These are phyloP conservation scores for Colletotrichum magnum DNA, from an alignment of 2,329 filamentous ascomycete species.

Conservation along the genomic window DNA sequence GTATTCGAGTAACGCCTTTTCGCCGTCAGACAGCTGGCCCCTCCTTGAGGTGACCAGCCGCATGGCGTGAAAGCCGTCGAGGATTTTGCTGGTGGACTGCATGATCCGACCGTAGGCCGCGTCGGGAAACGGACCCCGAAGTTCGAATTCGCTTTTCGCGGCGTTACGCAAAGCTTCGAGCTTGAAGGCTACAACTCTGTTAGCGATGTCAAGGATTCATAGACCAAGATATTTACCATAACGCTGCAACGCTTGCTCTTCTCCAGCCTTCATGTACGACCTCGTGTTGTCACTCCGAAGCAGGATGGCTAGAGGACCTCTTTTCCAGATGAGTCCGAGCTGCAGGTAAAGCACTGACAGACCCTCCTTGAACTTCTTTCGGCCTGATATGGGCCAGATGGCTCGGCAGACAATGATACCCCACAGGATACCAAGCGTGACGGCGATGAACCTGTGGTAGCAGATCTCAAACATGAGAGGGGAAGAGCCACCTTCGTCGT, in stretches of 20 bases:
- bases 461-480: conserved; percentile 92
- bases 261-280: conserved; percentile 88
- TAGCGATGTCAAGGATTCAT: not conserved
- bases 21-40: conserved; percentile 80
- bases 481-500: conserved; percentile 87
- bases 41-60: conserved; percentile 91
- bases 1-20: conserved; percentile 83
- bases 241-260: conserved; percentile 88
- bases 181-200: conserved; percentile 64
- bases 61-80: conserved; percentile 97
- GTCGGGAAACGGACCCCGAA: conserved; percentile 88
- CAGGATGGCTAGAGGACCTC: conserved; percentile 86
- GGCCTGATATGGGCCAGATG: conserved; percentile 94
- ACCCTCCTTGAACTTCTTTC: conserved; percentile 89
- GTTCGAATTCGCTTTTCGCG: conserved; percentile 88
- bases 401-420: conserved; percentile 90
- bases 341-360: conserved; percentile 93
- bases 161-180: conserved; percentile 81
- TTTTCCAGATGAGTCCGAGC: conserved; percentile 96
- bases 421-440: conserved; percentile 90
- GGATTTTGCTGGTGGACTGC: conserved; percentile 83
- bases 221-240: conserved; percentile 63
- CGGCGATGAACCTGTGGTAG: conserved; percentile 87
- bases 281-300: conserved; percentile 69
- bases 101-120: conserved; percentile 81